Evolutionary conservation across 345 rosid genomes (phyloP), one percentile per base, ranked within the genome.

Genomic region (Syzygium aqueum): DNA sequence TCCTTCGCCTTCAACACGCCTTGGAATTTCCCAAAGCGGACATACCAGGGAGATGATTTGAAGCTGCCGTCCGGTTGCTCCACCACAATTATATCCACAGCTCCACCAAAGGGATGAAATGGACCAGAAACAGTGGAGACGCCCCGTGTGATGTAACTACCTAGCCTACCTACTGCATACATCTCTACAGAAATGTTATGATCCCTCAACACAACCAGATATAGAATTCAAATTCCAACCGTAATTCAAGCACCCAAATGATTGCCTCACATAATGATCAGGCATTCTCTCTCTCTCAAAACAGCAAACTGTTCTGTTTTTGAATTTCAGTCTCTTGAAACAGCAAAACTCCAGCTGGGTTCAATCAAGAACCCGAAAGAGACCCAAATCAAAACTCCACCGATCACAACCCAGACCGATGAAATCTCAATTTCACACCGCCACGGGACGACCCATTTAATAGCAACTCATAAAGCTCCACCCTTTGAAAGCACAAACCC

Each of bases 11-110:
- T 95, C 90, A 97, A 91, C 89, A 96, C 98, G 78, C 99, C 99
- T 91, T 96, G 99, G 90, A 97, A 97, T 90, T 96, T 97, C 73
- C 99, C 99, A 84, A 97, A 97, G 86, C 94, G 86, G 30, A 97
- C 96, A 89, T 95, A 95, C 99, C 99, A 97, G 88, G 99, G 99
- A n/a, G 99, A 96, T 7, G 99, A 95, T 89, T 93, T 96, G 91
- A 96, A 96, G 85, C 95, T 91, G 86, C 99, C 99, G 88, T 97
- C 99, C 14, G 96, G 98, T 87, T 97, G 99, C 49, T 96, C 96
- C 40, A 97, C 99, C 8, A 95, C 99, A 90, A 97, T 93, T 49
- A 97, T 93, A 93, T 97, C 99, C 65, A 96, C 98, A 88, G 98
- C 99, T 78, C 99, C 99, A 63, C 99, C 99, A 88, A 97, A 97